phyloP scores from a whole-genome alignment of 1,284 basidiomycete genomes.

The Xanthoconium separans region DNA sequence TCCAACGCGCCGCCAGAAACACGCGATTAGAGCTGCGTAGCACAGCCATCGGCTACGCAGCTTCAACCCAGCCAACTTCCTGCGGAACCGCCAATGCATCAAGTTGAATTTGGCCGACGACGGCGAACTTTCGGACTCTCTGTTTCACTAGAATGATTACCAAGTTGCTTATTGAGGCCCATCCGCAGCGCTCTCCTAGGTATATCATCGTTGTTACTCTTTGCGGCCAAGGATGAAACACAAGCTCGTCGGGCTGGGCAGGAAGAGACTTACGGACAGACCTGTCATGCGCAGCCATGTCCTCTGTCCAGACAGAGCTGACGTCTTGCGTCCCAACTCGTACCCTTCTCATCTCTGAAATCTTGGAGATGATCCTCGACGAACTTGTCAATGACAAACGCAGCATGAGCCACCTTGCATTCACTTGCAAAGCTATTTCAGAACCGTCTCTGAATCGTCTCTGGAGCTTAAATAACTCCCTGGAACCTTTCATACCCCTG shows the following conservation, averaged over 20 bases:
- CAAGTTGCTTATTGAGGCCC: background rate
- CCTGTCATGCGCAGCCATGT: constrained; percentile 12
- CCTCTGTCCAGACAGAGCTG: background rate
- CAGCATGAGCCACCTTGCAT: constrained; percentile 25
- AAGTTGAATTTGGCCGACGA: background rate
- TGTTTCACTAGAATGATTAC: background rate
- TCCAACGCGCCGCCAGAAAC: constrained; percentile 16
- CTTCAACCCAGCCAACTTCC: too few relatives aligned
- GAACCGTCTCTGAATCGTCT: constrained; percentile 29
- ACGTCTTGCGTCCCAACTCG: background rate
- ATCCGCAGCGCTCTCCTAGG: constrained; percentile 2
- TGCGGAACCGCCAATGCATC: background rate
- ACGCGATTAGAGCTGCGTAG: constrained; percentile 24
- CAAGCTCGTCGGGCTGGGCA: background rate
- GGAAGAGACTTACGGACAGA: background rate
- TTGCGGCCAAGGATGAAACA: constrained; percentile 15
- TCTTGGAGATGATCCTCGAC: constrained; percentile 28
- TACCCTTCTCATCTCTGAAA: constrained; percentile 24
- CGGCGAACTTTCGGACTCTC: background rate
- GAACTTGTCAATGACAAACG: constrained; percentile 21
- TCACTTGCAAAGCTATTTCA: constrained; percentile 27
- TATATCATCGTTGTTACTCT: background rate
- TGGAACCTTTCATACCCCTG: constrained; percentile 26
- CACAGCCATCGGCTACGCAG: constrained; percentile 25
- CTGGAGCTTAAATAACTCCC: constrained; percentile 27